Base-by-base conservation (phyloP, 2,329 filamentous ascomycete species). In the Botryotinia convoluta region DNA sequence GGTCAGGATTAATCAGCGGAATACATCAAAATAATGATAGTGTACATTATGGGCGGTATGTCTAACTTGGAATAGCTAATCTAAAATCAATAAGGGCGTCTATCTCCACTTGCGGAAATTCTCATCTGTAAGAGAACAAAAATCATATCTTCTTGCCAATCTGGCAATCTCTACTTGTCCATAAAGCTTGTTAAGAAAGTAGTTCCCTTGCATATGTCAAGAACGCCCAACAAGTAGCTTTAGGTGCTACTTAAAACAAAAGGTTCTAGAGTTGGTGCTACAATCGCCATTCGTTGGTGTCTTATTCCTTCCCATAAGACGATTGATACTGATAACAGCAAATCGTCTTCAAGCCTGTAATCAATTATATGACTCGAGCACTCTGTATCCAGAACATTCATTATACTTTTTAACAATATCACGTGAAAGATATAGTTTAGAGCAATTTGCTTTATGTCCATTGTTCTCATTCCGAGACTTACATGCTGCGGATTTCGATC, bases 241-340 rank as follows among this genome's bases (percentile, higher is more conserved):
- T 16, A 54, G 14, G n/a, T 9, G n/a, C 51, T 32, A 57, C 6
- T 18, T 32, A 14, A 7, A 3, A 29, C 51, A 57, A 29, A 18
- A 9, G n/a, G 3, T 4, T 29, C n/a, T 2, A 29, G n/a, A 26
- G 7, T 9, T 9, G 0, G 16, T 9, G 7, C 7, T 10, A 29
- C 7, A 29, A 57, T 29, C 3, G 9, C 26, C 51, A 29, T 8
- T 4, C 18, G 3, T 4, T 18, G 14, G 7, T 18, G 14, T 9
- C 51, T 29, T 14, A 57, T 57, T 2, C 18, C 16, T 18, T 57
- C 6, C 51, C 6, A 18, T 8, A 18, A 29, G 14, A 9, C n/a
- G 8, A 29, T 32, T 18, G 14, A 32, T 18, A 9, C 18, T 29
- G 6, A 14, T 57, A 29, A 57, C n/a, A 57, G 10, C n/a, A 9